These are phyloP conservation scores for Rhodocollybia butyracea DNA, from an alignment of 768 basidiomycete species.

Conservation along the genomic window DNA sequence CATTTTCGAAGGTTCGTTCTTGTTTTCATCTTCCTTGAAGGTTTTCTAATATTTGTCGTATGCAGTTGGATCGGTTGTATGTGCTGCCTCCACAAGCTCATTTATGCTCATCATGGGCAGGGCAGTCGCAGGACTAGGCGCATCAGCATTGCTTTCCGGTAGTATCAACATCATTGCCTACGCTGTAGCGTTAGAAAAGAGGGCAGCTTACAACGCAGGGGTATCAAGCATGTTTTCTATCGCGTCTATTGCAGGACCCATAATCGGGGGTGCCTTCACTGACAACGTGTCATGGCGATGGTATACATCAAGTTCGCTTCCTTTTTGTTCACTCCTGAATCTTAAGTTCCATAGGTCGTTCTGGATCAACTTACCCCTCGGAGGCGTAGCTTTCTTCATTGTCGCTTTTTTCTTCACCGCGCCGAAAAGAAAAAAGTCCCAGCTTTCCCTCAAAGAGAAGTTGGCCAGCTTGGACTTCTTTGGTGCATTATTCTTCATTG, in stretches of 20 bases:
- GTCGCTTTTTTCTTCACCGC: constrained; percentile 11
- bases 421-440: background rate
- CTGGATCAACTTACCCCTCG: constrained; percentile 17
- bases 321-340: background rate
- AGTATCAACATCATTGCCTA: constrained; percentile 1
- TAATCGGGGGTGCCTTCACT: constrained; percentile 28
- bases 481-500: constrained; percentile 6
- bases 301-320: background rate
- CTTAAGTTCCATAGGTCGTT: background rate
- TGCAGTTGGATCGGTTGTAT: constrained; percentile 40
- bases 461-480: constrained; percentile 7
- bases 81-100: constrained; percentile 27
- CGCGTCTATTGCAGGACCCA: constrained; percentile 17
- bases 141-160: constrained; percentile 23
- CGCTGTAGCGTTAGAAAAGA: constrained; percentile 20
- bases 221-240: constrained; percentile 26
- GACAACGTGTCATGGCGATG: constrained; percentile 14
- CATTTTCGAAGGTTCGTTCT: constrained; percentile 23
- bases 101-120: constrained; percentile 34
- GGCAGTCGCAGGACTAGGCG: constrained; percentile 42
- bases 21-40: constrained; percentile 24
- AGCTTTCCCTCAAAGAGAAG: constrained; percentile 2
- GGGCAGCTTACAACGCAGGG: constrained; percentile 29
- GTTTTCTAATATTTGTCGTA: constrained; percentile 22
- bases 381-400: constrained; percentile 14